phyloP scores from a whole-genome alignment of 2,329 filamentous ascomycete species.

The Colletotrichum truncatum region DNA sequence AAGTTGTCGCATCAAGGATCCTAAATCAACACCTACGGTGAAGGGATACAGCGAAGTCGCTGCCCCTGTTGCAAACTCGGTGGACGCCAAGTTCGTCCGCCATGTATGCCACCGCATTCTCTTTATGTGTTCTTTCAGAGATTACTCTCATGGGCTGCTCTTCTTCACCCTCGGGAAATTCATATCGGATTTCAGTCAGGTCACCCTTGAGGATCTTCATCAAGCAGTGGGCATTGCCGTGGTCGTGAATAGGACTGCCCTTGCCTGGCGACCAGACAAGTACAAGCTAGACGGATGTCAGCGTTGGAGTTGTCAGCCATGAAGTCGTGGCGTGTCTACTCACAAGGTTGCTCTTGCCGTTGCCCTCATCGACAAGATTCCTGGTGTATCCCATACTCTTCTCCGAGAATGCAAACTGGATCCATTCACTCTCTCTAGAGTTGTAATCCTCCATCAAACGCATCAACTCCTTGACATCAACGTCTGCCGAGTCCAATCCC shows the following conservation, averaged over 20 bases:
- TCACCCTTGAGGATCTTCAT: conserved; percentile 88
- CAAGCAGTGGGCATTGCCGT: conserved; percentile 88
- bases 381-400: conserved; percentile 78
- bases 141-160: conserved; percentile 54
- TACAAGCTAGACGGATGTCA: conserved; percentile 67
- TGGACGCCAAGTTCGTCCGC: conserved; percentile 89
- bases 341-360: conserved; percentile 80
- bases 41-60: conserved; percentile 83
- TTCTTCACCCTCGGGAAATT: conserved; percentile 65
- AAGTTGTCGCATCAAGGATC: background rate
- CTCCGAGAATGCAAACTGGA: conserved; percentile 78
- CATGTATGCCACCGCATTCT: conserved; percentile 89
- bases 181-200: conserved; percentile 84
- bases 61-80: conserved; percentile 79
- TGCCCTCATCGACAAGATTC: conserved; percentile 90
- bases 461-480: conserved; percentile 78
- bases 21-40: conserved; percentile 54
- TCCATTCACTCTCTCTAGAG: conserved; percentile 77
- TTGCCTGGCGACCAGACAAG: conserved; percentile 91
- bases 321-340: conserved; percentile 39
- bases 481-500: conserved; percentile 82
- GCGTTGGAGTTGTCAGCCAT: conserved; percentile 38
- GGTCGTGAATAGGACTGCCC: conserved; percentile 87
- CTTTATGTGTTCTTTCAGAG: conserved; percentile 72
- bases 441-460: conserved; percentile 79